Evolutionary conservation across 768 basidiomycete genomes (phyloP).

Genomic region (Tulasnella sp.): DNA sequence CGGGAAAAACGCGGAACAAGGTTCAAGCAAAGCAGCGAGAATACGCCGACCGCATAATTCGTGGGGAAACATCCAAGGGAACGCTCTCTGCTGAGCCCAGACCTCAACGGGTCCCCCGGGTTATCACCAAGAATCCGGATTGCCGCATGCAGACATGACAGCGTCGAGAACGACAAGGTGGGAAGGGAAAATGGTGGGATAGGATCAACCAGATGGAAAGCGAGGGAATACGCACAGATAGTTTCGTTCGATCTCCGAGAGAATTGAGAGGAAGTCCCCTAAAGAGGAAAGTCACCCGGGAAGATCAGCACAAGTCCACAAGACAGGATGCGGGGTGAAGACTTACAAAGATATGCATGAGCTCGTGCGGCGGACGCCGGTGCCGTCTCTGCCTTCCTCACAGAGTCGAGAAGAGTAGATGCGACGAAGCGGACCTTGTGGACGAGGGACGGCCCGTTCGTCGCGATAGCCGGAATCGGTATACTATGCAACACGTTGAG

Average conservation of each 20-base stretch:
- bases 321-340: background rate
- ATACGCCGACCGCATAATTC: too few relatives aligned
- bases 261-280: slow-evolving; percentile 89
- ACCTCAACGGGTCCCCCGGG: background rate
- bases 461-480: slow-evolving; percentile 87
- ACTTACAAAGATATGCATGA: slow-evolving; percentile 75
- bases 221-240: slow-evolving; percentile 38
- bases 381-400: slow-evolving; percentile 68
- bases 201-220: background rate
- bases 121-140: background rate
- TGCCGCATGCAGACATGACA: background rate
- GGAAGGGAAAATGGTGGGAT: background rate
- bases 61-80: background rate
- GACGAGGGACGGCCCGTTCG: slow-evolving; percentile 53
- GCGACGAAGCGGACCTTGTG: slow-evolving; percentile 92
- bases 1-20: background rate
- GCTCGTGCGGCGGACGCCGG: slow-evolving; percentile 75
- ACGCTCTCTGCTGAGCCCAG: slow-evolving; percentile 1
- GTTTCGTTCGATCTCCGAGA: slow-evolving; percentile 85
- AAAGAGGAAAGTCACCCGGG: slow-evolving; percentile 17
- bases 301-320: slow-evolving; percentile 17
- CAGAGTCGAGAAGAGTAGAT: slow-evolving; percentile 76
- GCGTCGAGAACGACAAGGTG: background rate
- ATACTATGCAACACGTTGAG: slow-evolving; percentile 82
- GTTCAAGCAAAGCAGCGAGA: too few relatives aligned